Evolutionary conservation across 257 asterid species (phyloP).

Genomic region (Solanum chiquidenum): DNA sequence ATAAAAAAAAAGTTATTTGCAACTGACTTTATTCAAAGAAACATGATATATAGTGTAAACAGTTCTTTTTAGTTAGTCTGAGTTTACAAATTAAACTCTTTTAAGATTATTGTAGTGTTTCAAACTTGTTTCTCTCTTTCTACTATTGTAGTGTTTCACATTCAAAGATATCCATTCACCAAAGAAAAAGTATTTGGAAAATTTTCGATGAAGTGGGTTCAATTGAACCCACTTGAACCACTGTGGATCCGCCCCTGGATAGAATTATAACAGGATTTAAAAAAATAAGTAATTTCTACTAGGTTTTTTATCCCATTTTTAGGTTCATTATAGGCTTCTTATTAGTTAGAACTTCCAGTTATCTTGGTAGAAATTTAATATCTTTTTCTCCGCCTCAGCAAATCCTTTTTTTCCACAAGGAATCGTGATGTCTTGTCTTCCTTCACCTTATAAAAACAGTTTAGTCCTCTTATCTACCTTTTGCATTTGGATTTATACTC

Average conservation of each 20-base stretch:
- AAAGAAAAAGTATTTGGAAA: background rate
- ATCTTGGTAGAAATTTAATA: background rate
- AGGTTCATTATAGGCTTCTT: background rate
- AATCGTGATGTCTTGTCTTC: background rate
- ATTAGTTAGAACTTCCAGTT: background rate
- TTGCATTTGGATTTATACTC: background rate
- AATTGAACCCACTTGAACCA: no score
- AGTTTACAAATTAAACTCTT: background rate
- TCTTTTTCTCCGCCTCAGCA: background rate
- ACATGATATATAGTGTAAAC: background rate
- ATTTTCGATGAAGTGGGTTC: no score
- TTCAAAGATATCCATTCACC: slow-evolving; percentile 21
- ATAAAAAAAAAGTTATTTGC: no score
- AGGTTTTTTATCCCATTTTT: background rate
- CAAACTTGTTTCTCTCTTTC: background rate
- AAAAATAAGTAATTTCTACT: background rate
- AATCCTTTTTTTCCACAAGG: background rate
- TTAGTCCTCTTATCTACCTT: background rate
- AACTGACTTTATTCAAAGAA: background rate
- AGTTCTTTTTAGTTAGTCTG: background rate
- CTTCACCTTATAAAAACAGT: background rate
- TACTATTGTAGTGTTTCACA: slow-evolving; percentile 11
- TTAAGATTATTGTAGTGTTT: background rate
- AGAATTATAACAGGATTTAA: no score
- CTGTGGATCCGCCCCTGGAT: no score